Evolutionary conservation across 2,329 filamentous ascomycete species (phyloP).

Genomic region (Trichoderma koningii): DNA sequence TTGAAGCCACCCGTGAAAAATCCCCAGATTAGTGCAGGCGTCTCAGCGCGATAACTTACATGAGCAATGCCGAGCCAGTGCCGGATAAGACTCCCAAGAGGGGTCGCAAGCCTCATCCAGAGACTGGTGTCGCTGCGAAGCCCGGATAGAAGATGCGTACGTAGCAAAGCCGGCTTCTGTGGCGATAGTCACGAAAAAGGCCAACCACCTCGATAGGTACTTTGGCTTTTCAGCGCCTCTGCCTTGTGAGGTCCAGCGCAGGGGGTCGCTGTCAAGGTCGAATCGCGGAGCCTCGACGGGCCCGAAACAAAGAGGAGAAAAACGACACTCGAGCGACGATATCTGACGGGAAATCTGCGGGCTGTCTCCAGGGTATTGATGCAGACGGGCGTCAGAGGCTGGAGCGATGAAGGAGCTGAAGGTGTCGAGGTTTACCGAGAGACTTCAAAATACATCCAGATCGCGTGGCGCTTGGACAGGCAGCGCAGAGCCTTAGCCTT

Average conservation of each 20-base stretch:
- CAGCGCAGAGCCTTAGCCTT: conserved; percentile 11
- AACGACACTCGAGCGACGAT: neutral
- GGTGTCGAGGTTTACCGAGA: conserved; percentile 27
- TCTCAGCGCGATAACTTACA: conserved; percentile 31
- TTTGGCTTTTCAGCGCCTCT: conserved; percentile 6
- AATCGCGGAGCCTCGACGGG: neutral
- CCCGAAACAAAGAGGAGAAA: neutral
- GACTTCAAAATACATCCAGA: conserved; percentile 30
- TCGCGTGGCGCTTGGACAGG: conserved; percentile 32
- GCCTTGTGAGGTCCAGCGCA: conserved; percentile 4
- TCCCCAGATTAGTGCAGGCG: neutral
- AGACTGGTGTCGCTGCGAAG: conserved; percentile 9
- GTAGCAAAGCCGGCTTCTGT: neutral
- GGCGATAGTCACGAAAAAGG: neutral
- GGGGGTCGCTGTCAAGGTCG: neutral
- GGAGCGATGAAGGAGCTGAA: conserved; percentile 28
- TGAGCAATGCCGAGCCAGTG: conserved; percentile 32
- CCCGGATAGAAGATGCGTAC: neutral
- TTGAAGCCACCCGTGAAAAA: neutral
- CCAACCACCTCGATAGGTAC: neutral
- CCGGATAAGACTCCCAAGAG: conserved; percentile 28
- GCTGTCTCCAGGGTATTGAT: conserved; percentile 15
- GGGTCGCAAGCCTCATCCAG: conserved; percentile 31
- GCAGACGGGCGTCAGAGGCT: conserved; percentile 24
- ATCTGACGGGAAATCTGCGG: neutral